Evolutionary conservation across 306 rosid genomes (phyloP), one percentile per base, ranked within the genome.

Genomic region (Sicyos baderoa): DNA sequence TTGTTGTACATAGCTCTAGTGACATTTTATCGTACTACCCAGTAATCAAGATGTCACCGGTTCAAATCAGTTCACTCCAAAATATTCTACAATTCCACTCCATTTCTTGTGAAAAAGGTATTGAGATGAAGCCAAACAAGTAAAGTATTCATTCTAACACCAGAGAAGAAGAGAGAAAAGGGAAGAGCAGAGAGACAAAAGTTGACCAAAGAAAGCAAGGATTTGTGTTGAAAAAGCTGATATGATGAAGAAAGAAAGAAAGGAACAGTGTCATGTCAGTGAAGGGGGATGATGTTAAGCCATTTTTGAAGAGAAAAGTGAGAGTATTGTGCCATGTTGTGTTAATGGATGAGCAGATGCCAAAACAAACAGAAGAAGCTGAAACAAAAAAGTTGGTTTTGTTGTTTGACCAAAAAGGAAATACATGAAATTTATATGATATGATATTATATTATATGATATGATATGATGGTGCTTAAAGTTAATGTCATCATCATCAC

Each of bases 111-210:
- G 13, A 54, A 54, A 17, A 54, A 9, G 6, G 12, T 59, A 8
- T 4, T 15, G 6, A 57, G 18, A 25, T 5, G 5, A 12, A 32
- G 37, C 37, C 37, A 3, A 32, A 32, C 37, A 32, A 32, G 37
- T 32, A 5, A 32, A 32, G 2, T 3, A 32, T 32, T 11, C 22
- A 19, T 53, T 53, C 23, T 53, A 53, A 53, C 57, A n/a, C 7
- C 57, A 53, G 57, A 53, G 57, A 53, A 53, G 57, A 53, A 53
- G 4, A 55, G 60, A 21, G 16, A 55, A 55, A 55, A 55, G 37
- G 15, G 22, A 25, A 11, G 60, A 9, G 23, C 60, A 25, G 29
- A 54, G 29, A 54, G 23, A 52, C 60, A 19, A 21, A 5, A 25
- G 1, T 32, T 37, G 55, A 51, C 17, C 9, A 54, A 25, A 54